Conservation (phyloP, 371 early-diverging fungal genomes). For the Saksenaea vasiformis region DNA sequence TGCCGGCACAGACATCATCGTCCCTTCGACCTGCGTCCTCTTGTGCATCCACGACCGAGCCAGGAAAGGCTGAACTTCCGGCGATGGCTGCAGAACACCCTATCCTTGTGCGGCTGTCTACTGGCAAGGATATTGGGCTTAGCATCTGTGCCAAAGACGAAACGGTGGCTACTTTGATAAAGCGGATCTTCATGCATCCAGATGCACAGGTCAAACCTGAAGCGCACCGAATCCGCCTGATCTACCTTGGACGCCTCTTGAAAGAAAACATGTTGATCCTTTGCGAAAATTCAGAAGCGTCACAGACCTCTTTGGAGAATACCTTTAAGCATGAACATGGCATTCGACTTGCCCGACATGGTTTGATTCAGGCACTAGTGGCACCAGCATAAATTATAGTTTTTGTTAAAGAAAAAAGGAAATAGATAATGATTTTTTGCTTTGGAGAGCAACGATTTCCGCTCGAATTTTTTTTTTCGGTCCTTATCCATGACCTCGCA, state of each 20-base stretch:
- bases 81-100: conserved; percentile 1
- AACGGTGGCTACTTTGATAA: conserved; percentile 29
- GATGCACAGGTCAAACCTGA: conserved; percentile 16
- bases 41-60: background rate
- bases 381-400: background rate
- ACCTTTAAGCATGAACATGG: conserved; percentile 7
- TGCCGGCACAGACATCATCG: conserved; percentile 1
- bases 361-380: conserved; percentile 35
- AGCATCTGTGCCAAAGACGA: conserved; percentile 26
- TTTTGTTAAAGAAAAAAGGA: conserved; percentile 4
- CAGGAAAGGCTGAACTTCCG: background rate
- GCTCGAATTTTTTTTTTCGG: too few relatives aligned
- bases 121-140: conserved; percentile 31
- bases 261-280: conserved; percentile 25
- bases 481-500: background rate
- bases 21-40: background rate
- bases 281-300: conserved; percentile 14
- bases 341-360: conserved; percentile 19
- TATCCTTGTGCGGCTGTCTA: conserved; percentile 38
- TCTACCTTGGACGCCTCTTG: conserved; percentile 39
- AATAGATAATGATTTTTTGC: too few relatives aligned
- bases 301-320: conserved; percentile 1
- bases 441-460: too few relatives aligned
- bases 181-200: conserved; percentile 27
- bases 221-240: conserved; percentile 32